Evolutionary conservation across 2,329 filamentous ascomycete species (phyloP), one percentile per base, ranked within the genome.

Genomic region (Colletotrichum tropicicola): DNA sequence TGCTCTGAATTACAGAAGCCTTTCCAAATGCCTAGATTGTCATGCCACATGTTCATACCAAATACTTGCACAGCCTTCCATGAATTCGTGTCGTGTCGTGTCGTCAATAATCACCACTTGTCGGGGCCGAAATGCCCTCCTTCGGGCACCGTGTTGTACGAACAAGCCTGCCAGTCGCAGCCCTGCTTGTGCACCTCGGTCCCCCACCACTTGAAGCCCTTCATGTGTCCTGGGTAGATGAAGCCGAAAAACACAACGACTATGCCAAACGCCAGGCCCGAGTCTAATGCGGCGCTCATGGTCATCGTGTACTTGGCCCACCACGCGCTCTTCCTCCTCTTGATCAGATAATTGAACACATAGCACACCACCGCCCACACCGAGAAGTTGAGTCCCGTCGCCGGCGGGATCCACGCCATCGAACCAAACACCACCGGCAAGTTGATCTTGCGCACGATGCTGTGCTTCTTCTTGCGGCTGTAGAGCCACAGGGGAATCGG

Each of bases 271-370:
- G 93, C 93, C 19, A 97, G 81, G 1, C 93, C 92, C 1, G 91
- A 94, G 74, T 97, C 93, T 59, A 97, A 83, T 2, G 92, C 93
- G 0, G 93, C 93, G 62, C 90, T 93, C 55, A 97, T 82, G 4
- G 92, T 94, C 92, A 97, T 96, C 41, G 92, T 95, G 76, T 97
- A 97, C 78, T 97, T 96, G 49, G 88, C 89, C 93, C 93, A 97
- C 93, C 93, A 97, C 1, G 87, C 89, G 28, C 83, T 83, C 25
- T 88, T 90, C 21, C 90, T 83, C 35, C 87, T 87, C 73, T 90
- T 89, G 72, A 97, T 85, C 65, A 91, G 77, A 74, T 91, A 90
- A 75, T 97, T 97, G 83, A 97, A 97, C 44, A 93, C 70, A 76
- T 91, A 97, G 79, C 92, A 96, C 13, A 97, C 92, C 7, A 96